Percentiles rank a stretch among this genome's conserved stretches.
Evolutionary conservation across 2,329 filamentous ascomycete genomes (phyloP).

Genomic region (Emericellopsis cladophorae): DNA sequence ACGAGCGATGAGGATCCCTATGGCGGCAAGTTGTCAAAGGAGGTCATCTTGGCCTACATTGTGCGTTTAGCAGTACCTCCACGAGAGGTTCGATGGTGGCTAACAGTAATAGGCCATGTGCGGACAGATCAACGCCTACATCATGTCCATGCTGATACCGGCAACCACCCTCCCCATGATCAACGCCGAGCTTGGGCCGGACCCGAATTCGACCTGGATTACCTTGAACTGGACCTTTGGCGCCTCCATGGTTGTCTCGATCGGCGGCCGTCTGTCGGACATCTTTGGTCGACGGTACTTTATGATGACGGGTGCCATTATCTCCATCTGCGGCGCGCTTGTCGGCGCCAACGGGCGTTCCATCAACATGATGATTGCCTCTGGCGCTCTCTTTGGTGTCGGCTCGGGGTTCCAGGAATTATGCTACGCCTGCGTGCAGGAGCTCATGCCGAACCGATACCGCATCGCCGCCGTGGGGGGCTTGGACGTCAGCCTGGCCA

Average conservation of each 20-base stretch:
- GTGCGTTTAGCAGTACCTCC: constrained; percentile 1
- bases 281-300: constrained; percentile 26
- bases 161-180: constrained; percentile 18
- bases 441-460: constrained; percentile 22
- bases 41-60: constrained; percentile 8
- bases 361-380: constrained; percentile 26
- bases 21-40: constrained; percentile 7
- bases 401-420: constrained; percentile 25
- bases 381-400: constrained; percentile 24
- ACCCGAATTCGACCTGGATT: constrained; percentile 20
- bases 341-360: constrained; percentile 23
- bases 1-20: constrained; percentile 1
- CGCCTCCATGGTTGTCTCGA: constrained; percentile 18
- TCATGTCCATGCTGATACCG: constrained; percentile 21
- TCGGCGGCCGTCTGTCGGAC: constrained; percentile 22
- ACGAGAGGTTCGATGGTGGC: background rate
- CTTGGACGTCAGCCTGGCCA: constrained; percentile 10
- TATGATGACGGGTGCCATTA: constrained; percentile 18
- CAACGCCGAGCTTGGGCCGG: constrained; percentile 19
- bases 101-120: constrained; percentile 3
- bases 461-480: constrained; percentile 11
- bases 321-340: constrained; percentile 20
- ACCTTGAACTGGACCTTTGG: constrained; percentile 17
- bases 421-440: constrained; percentile 20
- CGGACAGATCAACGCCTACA: constrained; percentile 14